Conservation (phyloP, 2,329 filamentous ascomycete species). For the Phaeosphaeria sp. region DNA sequence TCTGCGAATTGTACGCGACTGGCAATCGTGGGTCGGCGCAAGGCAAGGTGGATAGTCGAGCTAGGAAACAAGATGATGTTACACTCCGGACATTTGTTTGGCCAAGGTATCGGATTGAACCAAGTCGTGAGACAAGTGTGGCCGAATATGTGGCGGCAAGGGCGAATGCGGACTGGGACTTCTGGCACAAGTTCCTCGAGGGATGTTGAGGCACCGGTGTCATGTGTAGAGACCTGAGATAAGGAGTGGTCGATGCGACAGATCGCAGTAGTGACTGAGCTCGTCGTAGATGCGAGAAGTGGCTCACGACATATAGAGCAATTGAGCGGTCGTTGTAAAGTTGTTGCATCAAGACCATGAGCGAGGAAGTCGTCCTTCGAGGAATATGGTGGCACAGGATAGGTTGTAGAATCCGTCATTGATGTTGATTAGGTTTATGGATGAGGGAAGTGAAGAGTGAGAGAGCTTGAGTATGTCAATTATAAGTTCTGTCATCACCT, state of each 20-base stretch:
- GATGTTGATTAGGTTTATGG: neutral
- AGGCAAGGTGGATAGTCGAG: neutral
- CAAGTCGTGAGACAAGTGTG: neutral
- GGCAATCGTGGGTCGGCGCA: neutral
- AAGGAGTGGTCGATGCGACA: neutral
- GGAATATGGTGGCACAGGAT: neutral
- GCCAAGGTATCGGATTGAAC: neutral
- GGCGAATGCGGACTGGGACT: neutral
- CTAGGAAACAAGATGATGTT: neutral
- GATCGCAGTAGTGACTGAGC: neutral
- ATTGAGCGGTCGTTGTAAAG: neutral
- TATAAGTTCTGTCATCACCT: too few species aligned
- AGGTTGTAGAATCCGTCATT: neutral
- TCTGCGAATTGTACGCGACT: neutral
- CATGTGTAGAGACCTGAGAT: too few species aligned
- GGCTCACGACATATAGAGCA: conserved; percentile 4
- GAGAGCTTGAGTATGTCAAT: too few species aligned
- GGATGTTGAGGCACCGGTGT: neutral
- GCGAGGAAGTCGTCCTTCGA: neutral
- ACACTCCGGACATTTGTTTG: neutral
- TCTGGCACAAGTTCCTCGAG: neutral
- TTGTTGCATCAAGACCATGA: neutral
- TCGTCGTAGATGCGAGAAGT: neutral
- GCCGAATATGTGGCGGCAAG: conserved; percentile 1
- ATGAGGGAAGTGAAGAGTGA: too few species aligned